phyloP scores from a whole-genome alignment of 2,329 filamentous ascomycete genomes.

The Alternaria ventricosa region DNA sequence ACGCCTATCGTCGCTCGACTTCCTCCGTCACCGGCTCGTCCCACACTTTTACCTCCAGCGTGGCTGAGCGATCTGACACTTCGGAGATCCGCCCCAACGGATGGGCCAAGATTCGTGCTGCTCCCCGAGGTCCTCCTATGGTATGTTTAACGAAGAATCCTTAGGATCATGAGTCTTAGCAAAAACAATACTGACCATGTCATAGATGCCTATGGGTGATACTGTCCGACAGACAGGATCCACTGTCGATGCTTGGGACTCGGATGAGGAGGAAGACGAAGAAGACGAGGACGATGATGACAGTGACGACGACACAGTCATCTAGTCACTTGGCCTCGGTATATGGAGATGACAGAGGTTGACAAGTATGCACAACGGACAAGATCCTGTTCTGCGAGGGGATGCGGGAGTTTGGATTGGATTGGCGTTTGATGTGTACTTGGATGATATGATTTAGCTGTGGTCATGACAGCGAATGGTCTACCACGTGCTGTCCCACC shows the following conservation, averaged over 20 bases:
- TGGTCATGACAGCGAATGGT: not conserved
- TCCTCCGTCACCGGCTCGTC: conserved; percentile 21
- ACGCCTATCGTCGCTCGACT: conserved; percentile 21
- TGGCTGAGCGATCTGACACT: conserved; percentile 31
- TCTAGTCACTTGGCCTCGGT: conserved; percentile 2
- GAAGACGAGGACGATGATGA: conserved; percentile 53
- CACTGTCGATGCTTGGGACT: conserved; percentile 16
- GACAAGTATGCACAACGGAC: not conserved
- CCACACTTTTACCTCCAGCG: conserved; percentile 30
- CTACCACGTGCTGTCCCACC: not conserved
- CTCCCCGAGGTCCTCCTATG: conserved; percentile 12
- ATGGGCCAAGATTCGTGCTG: conserved; percentile 41
- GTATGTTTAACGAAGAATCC: conserved; percentile 19
- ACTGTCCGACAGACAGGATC: not conserved
- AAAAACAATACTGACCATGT: conserved; percentile 5
- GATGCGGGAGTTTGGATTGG: not conserved
- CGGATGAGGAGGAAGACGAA: conserved; percentile 46
- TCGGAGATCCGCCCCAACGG: conserved; percentile 15
- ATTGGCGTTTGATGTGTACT: not conserved
- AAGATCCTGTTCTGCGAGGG: not conserved
- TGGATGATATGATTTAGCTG: not conserved
- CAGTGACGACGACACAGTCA: conserved; percentile 46
- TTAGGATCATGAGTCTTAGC: not conserved
- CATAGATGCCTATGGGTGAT: conserved; percentile 19
- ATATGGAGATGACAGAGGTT: not conserved